Base-by-base conservation (phyloP, 1,284 basidiomycete genomes). In the Papiliotrema nemorosa region DNA sequence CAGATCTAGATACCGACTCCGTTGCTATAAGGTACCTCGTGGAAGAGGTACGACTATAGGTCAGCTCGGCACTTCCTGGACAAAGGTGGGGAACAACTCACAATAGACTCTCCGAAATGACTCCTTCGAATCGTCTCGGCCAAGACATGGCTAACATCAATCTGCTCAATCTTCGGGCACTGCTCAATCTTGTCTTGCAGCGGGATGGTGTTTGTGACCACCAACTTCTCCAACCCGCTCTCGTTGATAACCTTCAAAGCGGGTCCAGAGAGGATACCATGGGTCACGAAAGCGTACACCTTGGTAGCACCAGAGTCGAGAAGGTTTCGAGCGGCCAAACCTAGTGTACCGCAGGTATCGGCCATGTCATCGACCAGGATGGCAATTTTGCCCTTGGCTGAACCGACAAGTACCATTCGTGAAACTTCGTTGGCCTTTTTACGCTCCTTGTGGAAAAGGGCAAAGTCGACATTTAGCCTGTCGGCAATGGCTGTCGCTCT, bases 291-390 rank as follows among this genome's bases (percentile, higher is more conserved):
- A 54, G 90, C 96, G 67, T 86, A 86, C 51, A 96, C 88, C 70
- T 84, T 84, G 40, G 79, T 76, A 12, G 92, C 94, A 2, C 96
- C 96, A 9, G 90, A 90, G 69, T 97, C 91, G 41, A 87, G 78
- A 38, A 99, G 81, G 64, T 94, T 89, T 58, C 84, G 79, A 3
- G 96, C 88, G 1, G 96, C 96, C 35, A 97, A 81, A 62, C 90
- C 92, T 49, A 99, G 82, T 52, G 96, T 99, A 38, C 96, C 96
- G 70, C 96, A 99, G 37, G 96, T 98, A 76, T 99, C 96, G 46
- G 96, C 92, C 96, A 99, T 99, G 78, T 99, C 96, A 80, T 98
- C 96, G 46, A 98, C 93, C n/a, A 99, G 81, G 57, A 99, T 90
- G 50, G 94, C 96, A 38, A 87, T 82, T 78, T 98, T 98, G 74